phyloP scores from a whole-genome alignment of 768 basidiomycete genomes.

The Auriscalpium orientale region DNA sequence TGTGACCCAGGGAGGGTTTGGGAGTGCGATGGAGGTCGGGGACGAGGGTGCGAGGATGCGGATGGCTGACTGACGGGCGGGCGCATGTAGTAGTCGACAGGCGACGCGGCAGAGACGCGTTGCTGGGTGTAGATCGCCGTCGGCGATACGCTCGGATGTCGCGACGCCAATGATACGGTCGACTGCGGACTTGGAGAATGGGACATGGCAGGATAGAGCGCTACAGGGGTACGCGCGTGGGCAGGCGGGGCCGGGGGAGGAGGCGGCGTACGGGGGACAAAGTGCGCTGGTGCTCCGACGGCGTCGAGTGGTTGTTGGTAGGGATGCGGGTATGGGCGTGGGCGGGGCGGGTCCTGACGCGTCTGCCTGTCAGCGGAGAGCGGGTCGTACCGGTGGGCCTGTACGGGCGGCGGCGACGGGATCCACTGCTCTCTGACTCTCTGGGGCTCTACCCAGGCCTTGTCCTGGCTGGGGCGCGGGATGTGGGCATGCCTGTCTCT shows the following conservation, averaged over 20 bases:
- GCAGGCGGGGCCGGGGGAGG: constrained; percentile 7
- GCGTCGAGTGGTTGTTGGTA: constrained; percentile 1
- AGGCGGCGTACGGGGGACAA: not conserved
- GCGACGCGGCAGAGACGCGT: not conserved
- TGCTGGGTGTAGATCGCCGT: not conserved
- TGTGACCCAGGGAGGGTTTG: too few relatives aligned
- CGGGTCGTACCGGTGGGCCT: constrained; percentile 1
- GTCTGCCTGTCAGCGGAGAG: not conserved
- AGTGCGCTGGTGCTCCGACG: not conserved
- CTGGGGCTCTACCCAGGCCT: too few relatives aligned
- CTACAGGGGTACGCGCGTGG: constrained; percentile 3
- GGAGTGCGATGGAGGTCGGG: not conserved
- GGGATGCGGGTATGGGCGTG: not conserved
- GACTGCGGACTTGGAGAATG: not conserved
- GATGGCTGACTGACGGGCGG: not conserved
- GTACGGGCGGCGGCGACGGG: not conserved
- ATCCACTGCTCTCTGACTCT: not conserved
- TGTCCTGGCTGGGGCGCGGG: too few relatives aligned
- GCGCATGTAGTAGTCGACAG: not conserved
- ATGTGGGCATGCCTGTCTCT: not conserved
- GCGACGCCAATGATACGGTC: not conserved
- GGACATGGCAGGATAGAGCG: not conserved
- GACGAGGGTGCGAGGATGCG: not conserved
- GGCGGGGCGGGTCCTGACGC: not conserved
- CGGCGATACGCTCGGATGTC: not conserved